Percentiles rank a stretch among this genome's conserved stretches.
These are phyloP conservation scores for Liquidambar formosana DNA, from an alignment of 164 flowering plant genomes.

Conservation along the genomic window DNA sequence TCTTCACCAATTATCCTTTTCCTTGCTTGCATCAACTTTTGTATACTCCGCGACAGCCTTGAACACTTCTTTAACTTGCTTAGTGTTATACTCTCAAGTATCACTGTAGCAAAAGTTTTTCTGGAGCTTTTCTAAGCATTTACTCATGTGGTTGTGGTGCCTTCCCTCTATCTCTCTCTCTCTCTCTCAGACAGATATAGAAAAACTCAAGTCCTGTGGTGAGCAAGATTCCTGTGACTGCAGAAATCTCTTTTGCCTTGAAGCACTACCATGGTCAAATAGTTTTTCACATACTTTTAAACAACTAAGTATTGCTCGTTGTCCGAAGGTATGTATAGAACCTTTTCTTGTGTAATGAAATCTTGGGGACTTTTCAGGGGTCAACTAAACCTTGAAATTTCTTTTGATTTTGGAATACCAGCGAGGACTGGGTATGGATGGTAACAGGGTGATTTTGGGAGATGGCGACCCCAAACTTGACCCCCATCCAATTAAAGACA, in stretches of 20 bases:
- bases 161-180: background rate
- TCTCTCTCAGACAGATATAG: constrained; percentile 49
- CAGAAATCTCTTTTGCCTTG: constrained; percentile 37
- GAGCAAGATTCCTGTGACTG: constrained; percentile 71
- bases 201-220: constrained; percentile 47
- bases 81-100: background rate
- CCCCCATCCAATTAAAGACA: no score
- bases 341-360: constrained; percentile 1
- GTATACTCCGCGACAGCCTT: background rate
- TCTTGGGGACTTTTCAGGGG: background rate
- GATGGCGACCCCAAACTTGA: no score
- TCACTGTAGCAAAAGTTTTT: background rate
- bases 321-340: constrained; percentile 65
- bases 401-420: background rate
- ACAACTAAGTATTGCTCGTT: constrained; percentile 63
- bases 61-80: background rate
- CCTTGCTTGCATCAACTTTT: background rate
- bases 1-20: background rate
- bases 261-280: constrained; percentile 63
- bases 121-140: background rate
- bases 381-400: background rate
- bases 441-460: no score
- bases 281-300: constrained; percentile 53
- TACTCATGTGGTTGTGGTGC: background rate
- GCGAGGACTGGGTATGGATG: no score